Base-by-base conservation (phyloP, 257 asterid genomes). In the Mitragyna speciosa region DNA sequence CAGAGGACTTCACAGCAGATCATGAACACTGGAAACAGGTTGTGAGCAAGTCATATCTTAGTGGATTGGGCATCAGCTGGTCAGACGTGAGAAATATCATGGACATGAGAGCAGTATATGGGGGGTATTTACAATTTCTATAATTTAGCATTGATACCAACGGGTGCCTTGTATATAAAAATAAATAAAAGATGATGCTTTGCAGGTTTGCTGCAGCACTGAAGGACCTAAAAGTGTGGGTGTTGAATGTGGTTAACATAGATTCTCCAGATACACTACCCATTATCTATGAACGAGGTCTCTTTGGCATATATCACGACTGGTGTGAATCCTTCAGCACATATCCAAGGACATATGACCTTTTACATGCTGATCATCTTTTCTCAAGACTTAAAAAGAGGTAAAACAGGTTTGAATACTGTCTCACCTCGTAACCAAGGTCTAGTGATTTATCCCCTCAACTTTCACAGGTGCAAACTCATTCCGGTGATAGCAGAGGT, bases 241-340 rank as follows among this genome's bases (percentile, higher is more conserved):
- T 94, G 67, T 77, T 94, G 90, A 94, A 94, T 80, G 97, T 94
- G 75, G 97, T 94, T 87, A 92, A 94, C 51, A 52, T 84, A 30
- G 93, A 94, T 79, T 83, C 94, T 54, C 92, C 97, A 22, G 97
- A 92, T 73, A 94, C 98, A 43, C 97, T 94, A 74, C 97, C 98
- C 54, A 88, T 94, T 61, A 91, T 94, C 78, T 94, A 89, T 10
- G 97, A 92, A 74, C 83, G 97, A 22, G 98, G 97, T 30, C 91
- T 94, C 70, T 87, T 92, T 15, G 97, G 98, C 36, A 92, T 94
- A 72, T 92, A 91, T 77, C 98, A 94, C 54, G 97, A 94, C 65
- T 94, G 98, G 98, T 92, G 98, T 33, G 98, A 94, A 86, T 91
- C 97, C 63, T 94, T 92, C 88, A 94, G 97, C 87, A 91, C 97